A percentile compares a stretch with the other conserved stretches of the same genome.
phyloP scores from a whole-genome alignment of 495 filamentous ascomycete genomes.

The Hyaloscypha bicolor region DNA sequence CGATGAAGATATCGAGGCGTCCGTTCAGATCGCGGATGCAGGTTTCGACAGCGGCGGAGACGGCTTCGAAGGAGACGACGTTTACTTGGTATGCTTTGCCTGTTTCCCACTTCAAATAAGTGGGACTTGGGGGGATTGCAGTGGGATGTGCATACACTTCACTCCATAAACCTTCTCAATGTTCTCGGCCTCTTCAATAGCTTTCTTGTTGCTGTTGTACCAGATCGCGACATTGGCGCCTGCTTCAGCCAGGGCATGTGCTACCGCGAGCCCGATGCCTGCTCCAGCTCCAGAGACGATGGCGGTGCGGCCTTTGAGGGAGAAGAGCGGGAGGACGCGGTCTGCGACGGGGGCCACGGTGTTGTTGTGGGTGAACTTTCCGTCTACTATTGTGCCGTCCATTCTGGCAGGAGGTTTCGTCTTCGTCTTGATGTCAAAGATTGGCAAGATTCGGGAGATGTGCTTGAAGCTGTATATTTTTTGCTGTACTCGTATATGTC shows the following conservation, averaged over 20 bases:
- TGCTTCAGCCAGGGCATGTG: slow-evolving; percentile 79
- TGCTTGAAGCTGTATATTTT: neutral
- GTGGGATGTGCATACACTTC: slow-evolving; percentile 57
- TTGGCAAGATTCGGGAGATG: neutral
- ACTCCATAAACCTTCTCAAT: slow-evolving; percentile 80
- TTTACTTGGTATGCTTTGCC: slow-evolving; percentile 79
- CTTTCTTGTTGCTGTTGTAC: slow-evolving; percentile 80
- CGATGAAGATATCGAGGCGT: slow-evolving; percentile 78
- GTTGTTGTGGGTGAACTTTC: slow-evolving; percentile 61
- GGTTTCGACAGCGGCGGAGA: slow-evolving; percentile 57
- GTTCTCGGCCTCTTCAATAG: slow-evolving; percentile 66
- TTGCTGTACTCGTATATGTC: no score
- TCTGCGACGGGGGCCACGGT: slow-evolving; percentile 60
- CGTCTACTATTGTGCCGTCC: slow-evolving; percentile 48
- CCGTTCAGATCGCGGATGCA: slow-evolving; percentile 71
- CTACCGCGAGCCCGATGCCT: slow-evolving; percentile 79
- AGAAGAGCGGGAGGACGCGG: slow-evolving; percentile 75
- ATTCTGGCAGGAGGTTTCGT: neutral
- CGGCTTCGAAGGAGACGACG: slow-evolving; percentile 59
- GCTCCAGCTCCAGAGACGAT: slow-evolving; percentile 81
- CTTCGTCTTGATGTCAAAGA: neutral
- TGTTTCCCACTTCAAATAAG: slow-evolving; percentile 32
- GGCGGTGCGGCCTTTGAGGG: slow-evolving; percentile 79
- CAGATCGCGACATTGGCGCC: slow-evolving; percentile 88
- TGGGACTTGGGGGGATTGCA: no score